Evolutionary conservation across 768 basidiomycete genomes (phyloP).

Genomic region (Lyophyllum atratum): DNA sequence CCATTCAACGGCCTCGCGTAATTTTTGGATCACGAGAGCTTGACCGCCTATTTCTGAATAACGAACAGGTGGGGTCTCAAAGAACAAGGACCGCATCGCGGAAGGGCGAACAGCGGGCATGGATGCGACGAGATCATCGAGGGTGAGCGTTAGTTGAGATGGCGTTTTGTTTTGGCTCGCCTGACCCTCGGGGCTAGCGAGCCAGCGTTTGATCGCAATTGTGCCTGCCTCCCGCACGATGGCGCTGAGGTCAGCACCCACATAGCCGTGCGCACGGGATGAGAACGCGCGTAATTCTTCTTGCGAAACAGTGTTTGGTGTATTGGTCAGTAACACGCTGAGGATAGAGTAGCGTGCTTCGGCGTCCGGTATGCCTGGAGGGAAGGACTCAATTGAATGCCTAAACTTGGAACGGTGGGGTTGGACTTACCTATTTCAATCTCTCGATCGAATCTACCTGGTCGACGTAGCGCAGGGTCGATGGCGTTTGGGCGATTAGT

Average conservation of each 20-base stretch:
- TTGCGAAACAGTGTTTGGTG: slow-evolving; percentile 70
- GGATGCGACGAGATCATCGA: slow-evolving; percentile 66
- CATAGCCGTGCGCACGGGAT: slow-evolving; percentile 88
- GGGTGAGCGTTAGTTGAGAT: slow-evolving; percentile 42
- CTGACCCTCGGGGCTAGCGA: slow-evolving; percentile 31
- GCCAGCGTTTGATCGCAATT: slow-evolving; percentile 84
- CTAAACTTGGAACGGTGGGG: background rate
- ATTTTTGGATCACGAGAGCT: slow-evolving; percentile 73
- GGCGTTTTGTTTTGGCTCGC: slow-evolving; percentile 14
- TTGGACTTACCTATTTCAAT: slow-evolving; percentile 81
- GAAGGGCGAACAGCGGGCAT: slow-evolving; percentile 86
- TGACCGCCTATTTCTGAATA: slow-evolving; percentile 95
- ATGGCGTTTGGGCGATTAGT: slow-evolving; percentile 96
- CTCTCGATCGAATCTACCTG: slow-evolving; percentile 92
- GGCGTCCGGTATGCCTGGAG: slow-evolving; percentile 82
- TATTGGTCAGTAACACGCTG: slow-evolving; percentile 77
- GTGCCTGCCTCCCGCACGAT: slow-evolving; percentile 94
- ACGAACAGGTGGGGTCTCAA: slow-evolving; percentile 79
- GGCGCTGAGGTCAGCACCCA: slow-evolving; percentile 93
- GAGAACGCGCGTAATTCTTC: slow-evolving; percentile 69
- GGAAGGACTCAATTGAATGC: slow-evolving; percentile 1
- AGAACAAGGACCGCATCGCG: slow-evolving; percentile 90
- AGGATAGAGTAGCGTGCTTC: slow-evolving; percentile 86
- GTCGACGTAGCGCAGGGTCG: slow-evolving; percentile 87
- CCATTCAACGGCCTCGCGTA: slow-evolving; percentile 95